phyloP scores from a whole-genome alignment of 441 rosid species.

The Flueggea neowawraea region DNA sequence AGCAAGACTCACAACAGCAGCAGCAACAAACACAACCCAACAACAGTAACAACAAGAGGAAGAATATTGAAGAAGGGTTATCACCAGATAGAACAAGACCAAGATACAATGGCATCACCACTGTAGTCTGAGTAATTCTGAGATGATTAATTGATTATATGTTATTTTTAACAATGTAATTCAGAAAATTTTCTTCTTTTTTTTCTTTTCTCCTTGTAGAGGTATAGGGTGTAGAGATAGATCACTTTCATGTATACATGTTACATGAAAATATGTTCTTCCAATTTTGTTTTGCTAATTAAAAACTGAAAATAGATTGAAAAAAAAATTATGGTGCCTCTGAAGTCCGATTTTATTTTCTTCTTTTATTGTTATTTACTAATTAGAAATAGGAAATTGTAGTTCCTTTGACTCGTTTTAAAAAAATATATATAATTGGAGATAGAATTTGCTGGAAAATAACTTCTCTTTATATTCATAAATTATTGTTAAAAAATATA shows the following conservation, averaged over 20 bases:
- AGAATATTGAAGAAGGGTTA: constrained; percentile 56
- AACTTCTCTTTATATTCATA: too few relatives aligned
- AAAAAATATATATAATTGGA: too few relatives aligned
- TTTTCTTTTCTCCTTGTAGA: background rate
- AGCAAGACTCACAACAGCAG: too few relatives aligned
- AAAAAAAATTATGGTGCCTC: too few relatives aligned
- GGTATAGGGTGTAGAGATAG: constrained; percentile 18
- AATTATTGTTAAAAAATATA: too few relatives aligned
- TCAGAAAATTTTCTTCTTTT: background rate
- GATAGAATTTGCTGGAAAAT: too few relatives aligned
- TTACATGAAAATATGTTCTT: constrained; percentile 8
- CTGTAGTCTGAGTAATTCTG: constrained; percentile 28
- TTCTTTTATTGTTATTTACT: background rate
- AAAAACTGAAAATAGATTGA: too few relatives aligned
- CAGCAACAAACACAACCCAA: background rate
- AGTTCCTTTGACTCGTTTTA: too few relatives aligned
- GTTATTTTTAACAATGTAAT: constrained; percentile 6
- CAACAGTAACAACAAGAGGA: constrained; percentile 55
- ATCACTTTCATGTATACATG: constrained; percentile 20
- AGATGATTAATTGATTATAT: too few relatives aligned
- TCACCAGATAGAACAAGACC: constrained; percentile 61
- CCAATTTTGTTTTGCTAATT: constrained; percentile 18
- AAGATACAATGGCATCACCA: too few relatives aligned
- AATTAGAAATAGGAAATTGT: too few relatives aligned
- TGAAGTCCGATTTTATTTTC: background rate